Evolutionary conservation across 257 asterid species (phyloP).

Genomic region (Ligustrum vulgare): DNA sequence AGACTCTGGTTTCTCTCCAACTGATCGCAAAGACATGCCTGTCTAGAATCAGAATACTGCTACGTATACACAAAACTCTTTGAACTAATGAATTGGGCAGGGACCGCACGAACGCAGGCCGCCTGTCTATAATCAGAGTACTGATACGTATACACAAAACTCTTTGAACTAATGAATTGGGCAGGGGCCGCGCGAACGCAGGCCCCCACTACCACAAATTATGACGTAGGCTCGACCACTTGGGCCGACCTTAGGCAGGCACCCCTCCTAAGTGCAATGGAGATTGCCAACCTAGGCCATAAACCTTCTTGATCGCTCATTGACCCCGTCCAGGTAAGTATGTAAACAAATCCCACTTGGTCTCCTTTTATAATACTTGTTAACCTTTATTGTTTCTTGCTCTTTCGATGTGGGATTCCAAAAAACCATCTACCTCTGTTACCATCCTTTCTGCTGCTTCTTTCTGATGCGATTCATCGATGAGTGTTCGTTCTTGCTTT

Average conservation of each 20-base stretch:
- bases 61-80: too few relatives aligned
- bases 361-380: not conserved
- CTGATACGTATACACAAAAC: too few relatives aligned
- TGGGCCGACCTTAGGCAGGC: slow-evolving; percentile 9
- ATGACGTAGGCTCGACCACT: slow-evolving; percentile 15
- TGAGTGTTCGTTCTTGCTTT: not conserved
- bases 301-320: slow-evolving; percentile 28
- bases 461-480: too few relatives aligned
- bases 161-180: not conserved
- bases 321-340: slow-evolving; percentile 51
- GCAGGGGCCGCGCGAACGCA: slow-evolving; percentile 23
- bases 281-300: slow-evolving; percentile 38
- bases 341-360: not conserved
- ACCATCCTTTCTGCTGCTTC: too few relatives aligned
- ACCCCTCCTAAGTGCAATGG: slow-evolving; percentile 19
- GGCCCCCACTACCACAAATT: slow-evolving; percentile 22
- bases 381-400: not conserved
- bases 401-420: not conserved
- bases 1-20: too few relatives aligned
- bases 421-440: not conserved
- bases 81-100: not conserved
- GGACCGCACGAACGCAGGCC: slow-evolving; percentile 24
- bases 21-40: too few relatives aligned
- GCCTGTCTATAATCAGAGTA: too few relatives aligned
- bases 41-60: too few relatives aligned